phyloP scores from a whole-genome alignment of 805 yeast species.

The Teunomyces aglyptinius region DNA sequence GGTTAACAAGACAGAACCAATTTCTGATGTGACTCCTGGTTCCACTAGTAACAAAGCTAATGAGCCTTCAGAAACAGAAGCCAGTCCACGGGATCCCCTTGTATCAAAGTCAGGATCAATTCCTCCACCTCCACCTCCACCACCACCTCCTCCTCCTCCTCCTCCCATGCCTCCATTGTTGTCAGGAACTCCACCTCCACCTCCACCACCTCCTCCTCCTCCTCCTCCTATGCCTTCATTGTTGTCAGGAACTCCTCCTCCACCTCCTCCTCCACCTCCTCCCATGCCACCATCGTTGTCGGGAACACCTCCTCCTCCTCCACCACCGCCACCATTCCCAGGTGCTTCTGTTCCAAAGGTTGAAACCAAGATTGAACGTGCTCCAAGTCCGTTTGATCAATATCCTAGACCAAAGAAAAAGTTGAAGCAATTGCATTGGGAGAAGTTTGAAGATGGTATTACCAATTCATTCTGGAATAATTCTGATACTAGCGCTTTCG shows the following conservation, averaged over 20 bases:
- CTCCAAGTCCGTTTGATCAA: constrained; percentile 35
- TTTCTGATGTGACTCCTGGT: constrained; percentile 12
- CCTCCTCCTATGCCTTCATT: constrained; percentile 18
- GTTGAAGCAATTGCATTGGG: constrained; percentile 83
- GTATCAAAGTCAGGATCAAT: neutral
- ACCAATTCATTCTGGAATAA: constrained; percentile 65
- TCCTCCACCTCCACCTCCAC: constrained; percentile 9
- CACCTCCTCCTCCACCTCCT: constrained; percentile 31
- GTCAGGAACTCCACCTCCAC: neutral
- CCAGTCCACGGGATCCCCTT: neutral
- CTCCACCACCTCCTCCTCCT: constrained; percentile 4
- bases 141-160: constrained; percentile 32
- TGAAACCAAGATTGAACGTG: constrained; percentile 9
- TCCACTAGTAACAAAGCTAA: too few relatives aligned
- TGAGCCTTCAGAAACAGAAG: neutral
- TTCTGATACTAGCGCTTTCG: constrained; percentile 42
- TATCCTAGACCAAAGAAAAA: constrained; percentile 59
- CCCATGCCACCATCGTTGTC: constrained; percentile 13
- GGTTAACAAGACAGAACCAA: constrained; percentile 44
- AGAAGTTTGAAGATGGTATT: constrained; percentile 51
- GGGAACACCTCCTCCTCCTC: constrained; percentile 11
- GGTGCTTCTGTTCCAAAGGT: constrained; percentile 24
- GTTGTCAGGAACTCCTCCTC: constrained; percentile 19
- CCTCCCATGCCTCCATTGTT: constrained; percentile 16
- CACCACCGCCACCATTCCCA: constrained; percentile 23